Conservation (phyloP, 2,329 filamentous ascomycete genomes). For the Coleophoma crateriformis region DNA sequence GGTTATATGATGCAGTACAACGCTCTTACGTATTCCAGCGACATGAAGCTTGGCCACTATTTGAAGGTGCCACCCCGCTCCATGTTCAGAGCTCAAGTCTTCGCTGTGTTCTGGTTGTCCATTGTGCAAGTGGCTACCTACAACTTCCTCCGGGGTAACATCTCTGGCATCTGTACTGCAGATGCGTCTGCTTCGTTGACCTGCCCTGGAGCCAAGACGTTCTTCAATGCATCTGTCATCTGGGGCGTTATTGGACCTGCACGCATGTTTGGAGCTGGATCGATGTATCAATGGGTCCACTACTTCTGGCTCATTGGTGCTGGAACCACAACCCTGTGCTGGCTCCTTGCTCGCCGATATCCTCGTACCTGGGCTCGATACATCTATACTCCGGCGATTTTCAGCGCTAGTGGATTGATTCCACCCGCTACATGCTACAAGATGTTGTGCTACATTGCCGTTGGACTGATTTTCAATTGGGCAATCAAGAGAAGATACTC, state of each 20-base stretch:
- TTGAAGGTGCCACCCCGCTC: constrained; percentile 44
- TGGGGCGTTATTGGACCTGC: constrained; percentile 68
- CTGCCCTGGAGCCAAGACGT: constrained; percentile 23
- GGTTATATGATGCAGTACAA: no score
- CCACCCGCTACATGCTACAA: constrained; percentile 66
- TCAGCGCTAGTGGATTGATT: constrained; percentile 54
- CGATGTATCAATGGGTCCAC: constrained; percentile 57
- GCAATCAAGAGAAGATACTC: constrained; percentile 57
- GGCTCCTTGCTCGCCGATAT: constrained; percentile 44
- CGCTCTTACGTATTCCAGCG: no score
- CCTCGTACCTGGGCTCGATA: constrained; percentile 58
- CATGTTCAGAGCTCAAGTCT: constrained; percentile 60
- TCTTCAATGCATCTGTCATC: constrained; percentile 63
- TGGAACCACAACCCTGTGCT: constrained; percentile 54
- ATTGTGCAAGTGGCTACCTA: constrained; percentile 59
- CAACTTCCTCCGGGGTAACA: constrained; percentile 52
- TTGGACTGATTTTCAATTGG: constrained; percentile 64
- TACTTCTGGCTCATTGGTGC: constrained; percentile 69
- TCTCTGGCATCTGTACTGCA: constrained; percentile 32
- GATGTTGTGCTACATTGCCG: constrained; percentile 61
- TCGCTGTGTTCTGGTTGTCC: constrained; percentile 58
- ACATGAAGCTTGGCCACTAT: no score
- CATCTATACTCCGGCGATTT: constrained; percentile 62
- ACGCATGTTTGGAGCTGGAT: constrained; percentile 59
- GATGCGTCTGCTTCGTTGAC: no score